phyloP scores from a whole-genome alignment of 176 grass and related monocot genomes.

The Paspalum vaginatum region DNA sequence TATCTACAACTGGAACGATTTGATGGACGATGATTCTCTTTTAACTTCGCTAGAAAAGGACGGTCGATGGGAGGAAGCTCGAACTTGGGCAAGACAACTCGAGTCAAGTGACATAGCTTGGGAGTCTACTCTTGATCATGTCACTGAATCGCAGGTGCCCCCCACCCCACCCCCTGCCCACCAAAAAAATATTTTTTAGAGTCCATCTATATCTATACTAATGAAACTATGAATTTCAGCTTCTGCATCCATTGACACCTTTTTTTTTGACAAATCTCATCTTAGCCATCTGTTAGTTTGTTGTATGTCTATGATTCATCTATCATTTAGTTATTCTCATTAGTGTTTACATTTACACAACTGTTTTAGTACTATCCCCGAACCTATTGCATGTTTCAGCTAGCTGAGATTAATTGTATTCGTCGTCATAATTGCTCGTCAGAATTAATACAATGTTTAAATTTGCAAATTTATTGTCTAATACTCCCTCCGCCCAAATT shows the following conservation, averaged over 20 bases:
- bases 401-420: too few relatives aligned
- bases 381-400: too few relatives aligned
- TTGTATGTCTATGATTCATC: neutral
- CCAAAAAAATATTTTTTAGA: neutral
- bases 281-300: neutral
- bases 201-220: neutral
- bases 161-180: neutral
- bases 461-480: too few relatives aligned
- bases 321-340: too few relatives aligned
- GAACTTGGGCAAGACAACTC: slow-evolving; percentile 88
- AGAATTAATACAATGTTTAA: slow-evolving; percentile 2
- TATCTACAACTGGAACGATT: slow-evolving; percentile 70
- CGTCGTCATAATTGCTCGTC: neutral
- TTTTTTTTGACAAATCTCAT: neutral
- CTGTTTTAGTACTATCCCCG: too few relatives aligned
- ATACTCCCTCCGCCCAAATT: too few relatives aligned
- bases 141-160: slow-evolving; percentile 91
- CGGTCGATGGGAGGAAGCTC: slow-evolving; percentile 85
- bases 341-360: too few relatives aligned
- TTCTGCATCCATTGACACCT: neutral
- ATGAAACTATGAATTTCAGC: neutral
- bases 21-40: slow-evolving; percentile 79
- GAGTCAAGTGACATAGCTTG: slow-evolving; percentile 68
- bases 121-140: slow-evolving; percentile 90
- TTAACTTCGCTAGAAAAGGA: slow-evolving; percentile 78